These are phyloP conservation scores for Venturia aucupariae DNA, from an alignment of 2,329 filamentous ascomycete species.

Conservation along the genomic window DNA sequence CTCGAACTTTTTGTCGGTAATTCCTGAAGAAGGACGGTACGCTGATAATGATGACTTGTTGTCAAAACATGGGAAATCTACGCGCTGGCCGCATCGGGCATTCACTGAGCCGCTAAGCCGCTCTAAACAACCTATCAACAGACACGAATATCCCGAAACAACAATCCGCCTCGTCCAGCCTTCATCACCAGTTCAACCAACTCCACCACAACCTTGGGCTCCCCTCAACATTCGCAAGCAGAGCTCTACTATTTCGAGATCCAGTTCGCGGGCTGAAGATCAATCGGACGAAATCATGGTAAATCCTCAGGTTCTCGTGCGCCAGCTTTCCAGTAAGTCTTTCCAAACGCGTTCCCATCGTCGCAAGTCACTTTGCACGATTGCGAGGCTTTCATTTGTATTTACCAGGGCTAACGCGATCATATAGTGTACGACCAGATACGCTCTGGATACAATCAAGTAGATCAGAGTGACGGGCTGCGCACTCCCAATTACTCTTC, in stretches of 20 bases:
- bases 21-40: slow-evolving; percentile 40
- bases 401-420: not conserved
- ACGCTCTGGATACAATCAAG: not conserved
- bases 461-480: not conserved
- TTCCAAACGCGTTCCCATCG: not conserved
- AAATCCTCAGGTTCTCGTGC: not conserved
- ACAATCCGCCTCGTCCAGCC: slow-evolving; percentile 49
- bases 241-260: slow-evolving; percentile 25
- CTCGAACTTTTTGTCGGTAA: slow-evolving; percentile 36
- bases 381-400: not conserved
- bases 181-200: not conserved
- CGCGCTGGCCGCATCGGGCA: slow-evolving; percentile 1
- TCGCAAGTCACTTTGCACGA: not conserved
- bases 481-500: slow-evolving; percentile 6
- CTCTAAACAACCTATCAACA: slow-evolving; percentile 20
- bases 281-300: not conserved
- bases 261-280: slow-evolving; percentile 12
- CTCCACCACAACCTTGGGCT: slow-evolving; percentile 37
- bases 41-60: slow-evolving; percentile 19
- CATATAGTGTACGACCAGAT: not conserved
- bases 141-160: slow-evolving; percentile 21
- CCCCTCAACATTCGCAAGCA: slow-evolving; percentile 49
- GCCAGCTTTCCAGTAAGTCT: not conserved
- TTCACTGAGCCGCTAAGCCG: slow-evolving; percentile 31
- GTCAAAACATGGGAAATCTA: not conserved